phyloP scores from a whole-genome alignment of 2,329 filamentous ascomycete species.

The Ceratocystis ficicola region DNA sequence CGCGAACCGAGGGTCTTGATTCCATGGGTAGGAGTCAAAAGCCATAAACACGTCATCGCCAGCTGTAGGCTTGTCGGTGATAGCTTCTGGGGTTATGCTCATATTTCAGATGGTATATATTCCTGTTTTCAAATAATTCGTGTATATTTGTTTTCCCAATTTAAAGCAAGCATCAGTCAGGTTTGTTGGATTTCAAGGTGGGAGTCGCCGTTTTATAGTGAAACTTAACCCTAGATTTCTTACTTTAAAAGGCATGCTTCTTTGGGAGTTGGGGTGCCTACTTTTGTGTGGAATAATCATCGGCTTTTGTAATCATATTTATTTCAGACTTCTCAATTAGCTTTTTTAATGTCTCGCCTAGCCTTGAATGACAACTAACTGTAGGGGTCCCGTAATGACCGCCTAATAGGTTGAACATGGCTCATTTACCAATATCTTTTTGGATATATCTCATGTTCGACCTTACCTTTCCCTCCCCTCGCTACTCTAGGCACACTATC shows the following conservation, averaged over 20 bases:
- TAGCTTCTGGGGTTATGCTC: not conserved
- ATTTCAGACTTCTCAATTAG: not conserved
- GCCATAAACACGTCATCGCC: conserved; percentile 42
- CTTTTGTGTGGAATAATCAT: not conserved
- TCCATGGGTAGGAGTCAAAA: conserved; percentile 56
- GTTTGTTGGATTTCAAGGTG: not conserved
- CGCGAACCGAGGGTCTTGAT: conserved; percentile 55
- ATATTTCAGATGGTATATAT: not conserved
- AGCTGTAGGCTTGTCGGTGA: conserved; percentile 24
- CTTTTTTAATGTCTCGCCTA: not conserved
- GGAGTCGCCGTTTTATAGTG: not conserved
- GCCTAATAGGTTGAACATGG: not conserved
- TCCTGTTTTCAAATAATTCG: not conserved
- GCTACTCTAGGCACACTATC: not conserved
- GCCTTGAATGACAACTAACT: not conserved
- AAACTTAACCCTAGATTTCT: not conserved
- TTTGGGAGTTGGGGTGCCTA: no score
- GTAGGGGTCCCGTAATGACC: no score
- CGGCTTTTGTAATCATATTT: not conserved
- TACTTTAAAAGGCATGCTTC: no score
- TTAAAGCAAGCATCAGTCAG: not conserved
- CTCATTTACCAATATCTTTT: not conserved
- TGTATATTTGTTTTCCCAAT: not conserved
- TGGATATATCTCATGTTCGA: not conserved
- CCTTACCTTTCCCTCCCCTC: not conserved